phyloP scores from a whole-genome alignment of 2,329 filamentous ascomycete species.

The Claviceps sp. region DNA sequence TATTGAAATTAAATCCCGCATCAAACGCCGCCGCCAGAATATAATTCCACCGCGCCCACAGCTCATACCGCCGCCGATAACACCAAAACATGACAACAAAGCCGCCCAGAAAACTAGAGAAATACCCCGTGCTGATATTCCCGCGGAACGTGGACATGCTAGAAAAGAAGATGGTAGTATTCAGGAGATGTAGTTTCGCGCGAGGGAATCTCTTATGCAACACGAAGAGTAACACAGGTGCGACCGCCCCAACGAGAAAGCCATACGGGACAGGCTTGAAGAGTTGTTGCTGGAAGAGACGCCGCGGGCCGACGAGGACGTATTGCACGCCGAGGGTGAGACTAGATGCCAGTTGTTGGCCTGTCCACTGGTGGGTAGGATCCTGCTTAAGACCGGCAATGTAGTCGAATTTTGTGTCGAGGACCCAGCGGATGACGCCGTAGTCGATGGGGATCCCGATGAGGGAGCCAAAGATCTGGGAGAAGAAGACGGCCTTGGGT shows the following conservation, averaged over 20 bases:
- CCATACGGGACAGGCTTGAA: slow-evolving; percentile 37
- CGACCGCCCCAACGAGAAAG: slow-evolving; percentile 35
- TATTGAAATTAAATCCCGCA: slow-evolving; percentile 48
- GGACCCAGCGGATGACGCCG: slow-evolving; percentile 45
- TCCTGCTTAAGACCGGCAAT: slow-evolving; percentile 36
- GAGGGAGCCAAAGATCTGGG: slow-evolving; percentile 44
- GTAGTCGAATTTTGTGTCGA: slow-evolving; percentile 42
- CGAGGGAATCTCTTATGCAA: slow-evolving; percentile 40
- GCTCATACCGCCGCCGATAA: slow-evolving; percentile 39
- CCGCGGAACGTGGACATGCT: slow-evolving; percentile 43
- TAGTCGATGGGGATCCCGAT: slow-evolving; percentile 50
- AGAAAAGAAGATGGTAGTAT: slow-evolving; percentile 49
- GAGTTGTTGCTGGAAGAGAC: slow-evolving; percentile 34
- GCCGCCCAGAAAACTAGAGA: slow-evolving; percentile 43
- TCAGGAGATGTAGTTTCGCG: slow-evolving; percentile 42
- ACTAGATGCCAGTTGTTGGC: slow-evolving; percentile 35
- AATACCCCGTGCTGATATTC: slow-evolving; percentile 47
- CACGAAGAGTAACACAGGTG: slow-evolving; percentile 33
- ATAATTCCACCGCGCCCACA: slow-evolving; percentile 49
- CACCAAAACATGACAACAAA: slow-evolving; percentile 48
- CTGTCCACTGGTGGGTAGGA: slow-evolving; percentile 48
- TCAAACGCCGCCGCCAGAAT: slow-evolving; percentile 48
- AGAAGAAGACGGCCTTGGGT: slow-evolving; percentile 45
- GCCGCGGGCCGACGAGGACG: slow-evolving; percentile 39
- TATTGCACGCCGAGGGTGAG: slow-evolving; percentile 47